These are phyloP conservation scores for Suillus spraguei DNA, from an alignment of 768 basidiomycete species.

Conservation along the genomic window DNA sequence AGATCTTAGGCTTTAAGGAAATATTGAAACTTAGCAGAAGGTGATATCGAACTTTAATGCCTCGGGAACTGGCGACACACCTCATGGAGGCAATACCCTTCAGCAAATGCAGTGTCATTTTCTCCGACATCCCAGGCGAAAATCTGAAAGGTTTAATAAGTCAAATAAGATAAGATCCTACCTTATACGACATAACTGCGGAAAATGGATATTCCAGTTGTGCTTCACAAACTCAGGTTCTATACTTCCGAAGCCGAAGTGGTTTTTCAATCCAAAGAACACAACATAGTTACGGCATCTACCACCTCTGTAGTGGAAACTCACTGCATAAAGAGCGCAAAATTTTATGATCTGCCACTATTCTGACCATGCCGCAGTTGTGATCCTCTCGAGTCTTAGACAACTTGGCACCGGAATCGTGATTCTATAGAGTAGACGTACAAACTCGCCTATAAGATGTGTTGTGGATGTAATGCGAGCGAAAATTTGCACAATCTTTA, in stretches of 20 bases:
- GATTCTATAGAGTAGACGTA: conserved; percentile 10
- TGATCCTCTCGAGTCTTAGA: not conserved
- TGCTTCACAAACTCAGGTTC: not conserved
- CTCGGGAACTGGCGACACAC: not conserved
- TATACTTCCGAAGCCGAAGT: not conserved
- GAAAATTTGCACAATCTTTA: not conserved
- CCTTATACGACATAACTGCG: not conserved
- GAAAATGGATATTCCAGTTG: not conserved
- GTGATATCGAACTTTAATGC: not conserved
- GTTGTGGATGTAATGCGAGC: not conserved
- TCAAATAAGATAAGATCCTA: not conserved
- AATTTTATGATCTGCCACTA: not conserved
- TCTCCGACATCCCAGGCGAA: not conserved
- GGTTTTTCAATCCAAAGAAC: not conserved
- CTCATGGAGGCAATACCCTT: not conserved
- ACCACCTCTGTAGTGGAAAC: not conserved
- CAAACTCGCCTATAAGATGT: not conserved
- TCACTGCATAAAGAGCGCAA: not conserved
- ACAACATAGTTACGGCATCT: too few species aligned
- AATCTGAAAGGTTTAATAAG: not conserved
- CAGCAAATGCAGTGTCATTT: not conserved
- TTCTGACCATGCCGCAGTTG: not conserved
- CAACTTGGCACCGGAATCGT: not conserved
- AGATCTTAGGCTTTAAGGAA: not conserved
- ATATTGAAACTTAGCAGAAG: not conserved